Conservation (phyloP, 352 stramenopile genomes). For the Pythium aquatile region DNA sequence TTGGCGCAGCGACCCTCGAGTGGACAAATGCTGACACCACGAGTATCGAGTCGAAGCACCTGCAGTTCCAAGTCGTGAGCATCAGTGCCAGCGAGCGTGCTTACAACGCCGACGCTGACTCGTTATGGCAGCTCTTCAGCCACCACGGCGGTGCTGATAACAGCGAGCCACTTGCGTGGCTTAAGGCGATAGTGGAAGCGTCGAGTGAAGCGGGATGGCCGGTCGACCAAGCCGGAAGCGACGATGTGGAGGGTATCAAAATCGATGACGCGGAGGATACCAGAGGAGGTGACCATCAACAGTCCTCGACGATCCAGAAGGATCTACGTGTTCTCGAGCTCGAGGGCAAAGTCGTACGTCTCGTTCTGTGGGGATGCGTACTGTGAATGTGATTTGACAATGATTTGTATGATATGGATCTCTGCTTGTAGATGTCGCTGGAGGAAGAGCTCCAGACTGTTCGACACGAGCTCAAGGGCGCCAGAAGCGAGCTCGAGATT, state of each 20-base stretch:
- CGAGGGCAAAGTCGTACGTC: slow-evolving; percentile 40
- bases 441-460: slow-evolving; percentile 32
- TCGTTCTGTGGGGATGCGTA: not conserved
- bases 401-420: not conserved
- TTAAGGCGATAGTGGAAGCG: slow-evolving; percentile 11
- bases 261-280: not conserved
- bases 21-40: slow-evolving; percentile 47
- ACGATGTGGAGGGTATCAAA: not conserved
- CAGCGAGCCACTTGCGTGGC: slow-evolving; percentile 5
- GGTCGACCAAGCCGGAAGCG: not conserved
- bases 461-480: slow-evolving; percentile 40
- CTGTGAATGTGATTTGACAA: not conserved
- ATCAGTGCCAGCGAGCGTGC: slow-evolving; percentile 17
- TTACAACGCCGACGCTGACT: slow-evolving; percentile 12
- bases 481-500: slow-evolving; percentile 41
- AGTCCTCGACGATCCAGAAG: not conserved
- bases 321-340: slow-evolving; percentile 30
- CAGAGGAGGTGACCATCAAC: not conserved
- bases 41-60: slow-evolving; percentile 44
- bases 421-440: slow-evolving; percentile 25
- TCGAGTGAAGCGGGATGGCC: slow-evolving; percentile 1
- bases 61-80: slow-evolving; percentile 35
- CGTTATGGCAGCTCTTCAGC: slow-evolving; percentile 1
- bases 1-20: slow-evolving; percentile 30
- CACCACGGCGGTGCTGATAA: slow-evolving; percentile 16